Percentiles rank a stretch among this genome's conserved stretches.
Conservation (phyloP, 2,329 filamentous ascomycete species). For the Grosmannia serpens region DNA sequence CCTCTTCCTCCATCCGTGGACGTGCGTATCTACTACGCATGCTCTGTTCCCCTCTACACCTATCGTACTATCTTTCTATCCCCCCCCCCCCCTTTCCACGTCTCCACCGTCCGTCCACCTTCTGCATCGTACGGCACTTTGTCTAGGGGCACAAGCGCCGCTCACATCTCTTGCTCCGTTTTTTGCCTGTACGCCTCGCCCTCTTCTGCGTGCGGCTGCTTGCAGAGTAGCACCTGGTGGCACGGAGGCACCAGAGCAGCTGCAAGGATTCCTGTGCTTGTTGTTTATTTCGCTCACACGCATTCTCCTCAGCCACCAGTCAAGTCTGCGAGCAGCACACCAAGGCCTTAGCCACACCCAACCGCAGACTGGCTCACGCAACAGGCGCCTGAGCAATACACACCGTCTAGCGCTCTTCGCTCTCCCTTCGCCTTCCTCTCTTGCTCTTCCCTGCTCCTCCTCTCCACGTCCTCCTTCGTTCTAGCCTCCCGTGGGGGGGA, state of each 20-base stretch:
- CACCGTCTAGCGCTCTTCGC: neutral
- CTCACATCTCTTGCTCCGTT: neutral
- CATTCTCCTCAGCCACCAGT: conserved; percentile 4
- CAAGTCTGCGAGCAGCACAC: conserved; percentile 4
- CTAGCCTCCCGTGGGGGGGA: conserved; percentile 1
- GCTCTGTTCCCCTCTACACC: neutral
- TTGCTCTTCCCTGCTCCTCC: conserved; percentile 5
- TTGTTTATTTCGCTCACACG: conserved; percentile 5
- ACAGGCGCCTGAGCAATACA: neutral
- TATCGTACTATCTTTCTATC: neutral
- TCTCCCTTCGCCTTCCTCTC: neutral
- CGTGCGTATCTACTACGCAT: neutral
- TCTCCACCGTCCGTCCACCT: neutral
- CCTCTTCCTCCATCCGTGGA: neutral
- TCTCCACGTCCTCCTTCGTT: conserved; percentile 4
- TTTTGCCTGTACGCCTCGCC: neutral
- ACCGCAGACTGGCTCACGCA: conserved; percentile 4
- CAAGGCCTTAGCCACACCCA: neutral
- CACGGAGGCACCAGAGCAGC: neutral
- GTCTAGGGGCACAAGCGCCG: neutral
- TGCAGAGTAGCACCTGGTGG: neutral
- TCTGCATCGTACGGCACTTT: neutral
- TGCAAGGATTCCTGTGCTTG: neutral
- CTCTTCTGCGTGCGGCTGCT: neutral
- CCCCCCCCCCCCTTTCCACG: neutral